Conservation (phyloP, 345 rosid species). For the Eucalyptus dawsonii region DNA sequence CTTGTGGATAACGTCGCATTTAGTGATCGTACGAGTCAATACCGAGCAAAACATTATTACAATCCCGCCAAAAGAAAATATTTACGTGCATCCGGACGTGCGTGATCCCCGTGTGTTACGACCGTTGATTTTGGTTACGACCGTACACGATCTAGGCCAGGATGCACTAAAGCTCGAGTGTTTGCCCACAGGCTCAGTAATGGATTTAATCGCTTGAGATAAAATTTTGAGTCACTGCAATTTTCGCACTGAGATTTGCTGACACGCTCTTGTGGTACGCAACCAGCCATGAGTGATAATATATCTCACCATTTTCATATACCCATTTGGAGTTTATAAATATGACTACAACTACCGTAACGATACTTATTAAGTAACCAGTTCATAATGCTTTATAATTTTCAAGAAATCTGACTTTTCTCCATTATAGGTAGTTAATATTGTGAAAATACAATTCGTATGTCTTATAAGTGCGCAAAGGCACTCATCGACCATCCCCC, state of each 20-base stretch:
- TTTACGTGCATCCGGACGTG: neutral
- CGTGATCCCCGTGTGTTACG: neutral
- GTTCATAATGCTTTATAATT: fast-evolving
- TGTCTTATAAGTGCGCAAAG: neutral
- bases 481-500: neutral
- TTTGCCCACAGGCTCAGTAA: fast-evolving
- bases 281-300: neutral
- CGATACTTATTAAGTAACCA: fast-evolving
- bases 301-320: neutral
- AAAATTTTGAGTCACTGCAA: neutral
- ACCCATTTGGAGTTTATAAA: neutral
- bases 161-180: neutral
- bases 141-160: neutral
- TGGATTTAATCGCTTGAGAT: neutral
- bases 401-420: neutral
- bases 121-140: neutral
- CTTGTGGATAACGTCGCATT: neutral
- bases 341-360: fast-evolving
- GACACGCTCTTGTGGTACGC: fast-evolving
- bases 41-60: fast-evolving
- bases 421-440: fast-evolving
- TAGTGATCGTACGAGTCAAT: neutral
- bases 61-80: neutral
- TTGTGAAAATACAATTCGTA: neutral
- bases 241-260: neutral